Percentiles rank a stretch among this genome's conserved stretches.
Conservation (phyloP, 2,329 filamentous ascomycete genomes). For the Blastomyces parvus region DNA sequence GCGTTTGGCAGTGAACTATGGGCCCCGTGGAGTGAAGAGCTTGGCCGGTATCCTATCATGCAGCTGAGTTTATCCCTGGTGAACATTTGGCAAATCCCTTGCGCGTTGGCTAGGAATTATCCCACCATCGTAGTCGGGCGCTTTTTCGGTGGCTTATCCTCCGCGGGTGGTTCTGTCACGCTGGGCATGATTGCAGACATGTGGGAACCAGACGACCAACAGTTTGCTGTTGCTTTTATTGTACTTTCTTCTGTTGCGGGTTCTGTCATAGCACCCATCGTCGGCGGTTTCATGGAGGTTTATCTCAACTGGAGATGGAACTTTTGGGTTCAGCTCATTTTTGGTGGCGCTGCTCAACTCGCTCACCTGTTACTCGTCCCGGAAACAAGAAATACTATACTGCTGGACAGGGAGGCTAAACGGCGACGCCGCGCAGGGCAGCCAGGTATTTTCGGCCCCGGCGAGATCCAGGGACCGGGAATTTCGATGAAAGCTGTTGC, state of each 20-base stretch:
- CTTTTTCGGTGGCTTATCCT: constrained; percentile 53
- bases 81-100: constrained; percentile 66
- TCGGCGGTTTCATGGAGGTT: constrained; percentile 45
- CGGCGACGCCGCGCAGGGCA: constrained; percentile 46
- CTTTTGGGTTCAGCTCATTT: constrained; percentile 54
- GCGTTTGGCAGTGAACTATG: constrained; percentile 79
- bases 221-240: constrained; percentile 52
- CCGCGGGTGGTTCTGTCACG: constrained; percentile 56
- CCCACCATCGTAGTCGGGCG: constrained; percentile 59
- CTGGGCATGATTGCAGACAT: constrained; percentile 57
- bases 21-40: constrained; percentile 78
- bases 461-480: constrained; percentile 54
- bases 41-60: constrained; percentile 65
- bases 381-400: constrained; percentile 49
- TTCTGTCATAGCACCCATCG: constrained; percentile 39
- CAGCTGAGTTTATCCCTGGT: constrained; percentile 64
- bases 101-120: constrained; percentile 63
- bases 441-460: constrained; percentile 58
- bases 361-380: constrained; percentile 43
- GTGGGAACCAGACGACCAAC: constrained; percentile 48
- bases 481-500: constrained; percentile 49
- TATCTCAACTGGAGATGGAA: constrained; percentile 49
- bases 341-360: constrained; percentile 45
- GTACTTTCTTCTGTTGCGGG: constrained; percentile 49
- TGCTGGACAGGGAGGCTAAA: constrained; percentile 51